Percentiles rank a stretch among this genome's conserved stretches.
phyloP scores from a whole-genome alignment of 2,329 filamentous ascomycete species.

The Talaromyces albobiverticillius region DNA sequence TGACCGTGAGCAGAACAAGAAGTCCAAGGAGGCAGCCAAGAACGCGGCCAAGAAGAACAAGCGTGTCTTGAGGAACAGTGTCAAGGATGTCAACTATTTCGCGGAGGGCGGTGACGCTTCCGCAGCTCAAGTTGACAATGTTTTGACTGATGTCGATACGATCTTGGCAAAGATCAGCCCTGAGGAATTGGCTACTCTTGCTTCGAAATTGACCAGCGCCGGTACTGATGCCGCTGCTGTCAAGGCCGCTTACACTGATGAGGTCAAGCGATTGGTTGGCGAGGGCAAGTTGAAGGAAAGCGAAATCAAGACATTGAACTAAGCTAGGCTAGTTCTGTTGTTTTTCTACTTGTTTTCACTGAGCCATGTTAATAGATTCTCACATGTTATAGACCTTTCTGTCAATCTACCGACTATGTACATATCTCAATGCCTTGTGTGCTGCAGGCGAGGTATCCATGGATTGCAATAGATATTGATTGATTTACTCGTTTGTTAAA shows the following conservation, averaged over 20 bases:
- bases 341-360: background rate
- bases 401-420: background rate
- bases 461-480: background rate
- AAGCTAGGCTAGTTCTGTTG: conserved; percentile 17
- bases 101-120: conserved; percentile 65
- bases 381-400: background rate
- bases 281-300: conserved; percentile 84
- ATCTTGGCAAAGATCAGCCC: conserved; percentile 84
- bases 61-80: conserved; percentile 86
- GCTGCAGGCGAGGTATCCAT: background rate
- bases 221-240: conserved; percentile 80
- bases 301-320: conserved; percentile 62
- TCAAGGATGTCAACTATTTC: conserved; percentile 99
- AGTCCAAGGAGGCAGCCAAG: conserved; percentile 98
- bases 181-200: conserved; percentile 83
- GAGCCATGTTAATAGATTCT: background rate
- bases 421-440: too few relatives aligned
- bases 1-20: conserved; percentile 80
- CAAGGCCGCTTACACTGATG: conserved; percentile 75
- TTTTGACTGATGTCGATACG: conserved; percentile 80
- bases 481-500: background rate
- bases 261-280: conserved; percentile 73
- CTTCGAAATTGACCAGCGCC: conserved; percentile 71
- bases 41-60: conserved; percentile 99
- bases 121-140: conserved; percentile 74